Evolutionary conservation across 108 stramenopile genomes (phyloP).

Genomic region (Skeletonema marinoi): DNA sequence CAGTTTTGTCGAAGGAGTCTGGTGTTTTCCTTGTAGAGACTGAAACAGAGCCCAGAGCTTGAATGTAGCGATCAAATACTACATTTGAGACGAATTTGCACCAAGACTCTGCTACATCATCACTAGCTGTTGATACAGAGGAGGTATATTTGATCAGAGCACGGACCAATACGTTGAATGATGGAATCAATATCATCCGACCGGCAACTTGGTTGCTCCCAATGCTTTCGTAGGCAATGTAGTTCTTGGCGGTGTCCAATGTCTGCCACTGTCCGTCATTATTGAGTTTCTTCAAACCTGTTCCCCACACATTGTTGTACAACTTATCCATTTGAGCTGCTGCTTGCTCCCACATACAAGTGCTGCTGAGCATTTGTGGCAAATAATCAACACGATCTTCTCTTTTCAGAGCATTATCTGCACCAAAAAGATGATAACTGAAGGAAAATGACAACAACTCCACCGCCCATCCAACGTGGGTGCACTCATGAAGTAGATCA

Average conservation of each 20-base stretch:
- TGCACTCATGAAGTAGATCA: constrained; percentile 22
- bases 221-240: constrained; percentile 10
- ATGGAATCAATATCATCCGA: constrained; percentile 25
- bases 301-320: constrained; percentile 27
- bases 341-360: constrained; percentile 25
- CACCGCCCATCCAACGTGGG: constrained; percentile 39
- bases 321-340: constrained; percentile 22
- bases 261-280: background rate
- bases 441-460: constrained; percentile 30
- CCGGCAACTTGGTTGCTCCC: constrained; percentile 1
- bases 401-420: constrained; percentile 4
- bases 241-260: constrained; percentile 4
- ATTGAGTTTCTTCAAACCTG: constrained; percentile 2
- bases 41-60: constrained; percentile 1
- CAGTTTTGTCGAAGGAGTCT: background rate
- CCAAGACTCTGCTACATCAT: constrained; percentile 16
- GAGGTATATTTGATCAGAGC: constrained; percentile 28
- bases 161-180: constrained; percentile 19
- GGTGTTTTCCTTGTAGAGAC: background rate
- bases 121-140: background rate
- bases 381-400: background rate
- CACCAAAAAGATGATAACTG: constrained; percentile 14
- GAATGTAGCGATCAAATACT: constrained; percentile 30
- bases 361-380: constrained; percentile 3
- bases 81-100: constrained; percentile 28